These are phyloP conservation scores for Erythrophleum ivorense DNA, from an alignment of 331 rosid genomes.

Conservation along the genomic window DNA sequence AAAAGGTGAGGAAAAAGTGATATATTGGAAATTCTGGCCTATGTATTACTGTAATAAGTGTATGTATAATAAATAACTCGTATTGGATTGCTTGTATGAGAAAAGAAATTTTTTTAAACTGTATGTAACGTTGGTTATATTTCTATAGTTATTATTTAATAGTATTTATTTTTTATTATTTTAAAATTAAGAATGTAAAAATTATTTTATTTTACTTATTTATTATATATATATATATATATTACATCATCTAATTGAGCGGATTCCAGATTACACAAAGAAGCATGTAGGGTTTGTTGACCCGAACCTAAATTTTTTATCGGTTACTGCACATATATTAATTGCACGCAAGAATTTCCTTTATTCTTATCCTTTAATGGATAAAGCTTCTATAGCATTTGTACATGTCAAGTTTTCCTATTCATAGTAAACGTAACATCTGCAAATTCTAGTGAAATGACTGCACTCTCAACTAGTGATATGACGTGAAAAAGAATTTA, in stretches of 20 bases:
- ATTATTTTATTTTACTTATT: no score
- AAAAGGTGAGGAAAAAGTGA: not conserved
- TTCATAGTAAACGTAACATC: slow-evolving; percentile 1
- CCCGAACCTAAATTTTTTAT: not conserved
- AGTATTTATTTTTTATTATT: no score
- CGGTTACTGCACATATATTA: not conserved
- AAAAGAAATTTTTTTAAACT: no score
- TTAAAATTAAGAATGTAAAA: no score
- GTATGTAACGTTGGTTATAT: no score
- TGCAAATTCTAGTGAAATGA: not conserved
- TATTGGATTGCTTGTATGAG: no score
- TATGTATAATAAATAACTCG: not conserved
- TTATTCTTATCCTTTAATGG: not conserved
- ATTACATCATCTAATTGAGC: no score
- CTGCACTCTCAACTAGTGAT: not conserved
- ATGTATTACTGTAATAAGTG: not conserved
- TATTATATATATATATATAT: no score
- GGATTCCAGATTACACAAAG: not conserved
- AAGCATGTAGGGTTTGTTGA: not conserved
- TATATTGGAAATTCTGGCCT: not conserved
- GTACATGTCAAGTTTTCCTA: not conserved
- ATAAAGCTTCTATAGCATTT: not conserved
- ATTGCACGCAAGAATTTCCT: not conserved
- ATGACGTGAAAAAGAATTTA: not conserved
- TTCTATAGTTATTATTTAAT: no score